Evolutionary conservation across 2,329 filamentous ascomycete genomes (phyloP).

Genomic region (Colletotrichum ledebouriae): DNA sequence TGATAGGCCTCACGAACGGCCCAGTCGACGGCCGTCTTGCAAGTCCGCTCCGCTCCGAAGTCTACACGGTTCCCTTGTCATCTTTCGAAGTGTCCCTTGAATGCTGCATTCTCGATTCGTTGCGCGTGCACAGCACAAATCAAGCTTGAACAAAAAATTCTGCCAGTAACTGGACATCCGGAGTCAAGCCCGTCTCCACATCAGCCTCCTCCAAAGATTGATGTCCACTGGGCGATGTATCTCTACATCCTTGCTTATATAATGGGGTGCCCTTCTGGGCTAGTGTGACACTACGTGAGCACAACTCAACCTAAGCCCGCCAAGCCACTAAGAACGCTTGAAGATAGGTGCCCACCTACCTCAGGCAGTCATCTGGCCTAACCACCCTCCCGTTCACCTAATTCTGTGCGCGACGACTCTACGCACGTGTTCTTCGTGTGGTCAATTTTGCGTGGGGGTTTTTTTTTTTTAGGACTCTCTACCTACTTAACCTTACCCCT

Average conservation of each 20-base stretch:
- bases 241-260: no score
- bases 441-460: background rate
- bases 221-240: no score
- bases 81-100: constrained; percentile 1
- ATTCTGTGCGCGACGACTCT: background rate
- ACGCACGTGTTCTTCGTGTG: no score
- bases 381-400: no score
- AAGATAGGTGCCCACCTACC: background rate
- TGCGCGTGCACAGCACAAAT: background rate
- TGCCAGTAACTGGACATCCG: background rate
- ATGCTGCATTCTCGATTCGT: no score
- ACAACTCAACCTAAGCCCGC: background rate
- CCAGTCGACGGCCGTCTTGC: background rate
- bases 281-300: background rate
- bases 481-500: background rate
- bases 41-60: constrained; percentile 2
- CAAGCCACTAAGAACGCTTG: background rate
- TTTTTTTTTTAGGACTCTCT: no score
- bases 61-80: background rate
- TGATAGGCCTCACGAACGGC: background rate
- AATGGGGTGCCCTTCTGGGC: no score
- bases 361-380: no score
- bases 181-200: constrained; percentile 3
- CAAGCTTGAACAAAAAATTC: no score
- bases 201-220: background rate